Conservation (phyloP, 2,329 filamentous ascomycete species). For the Verticillium klebahnii region DNA sequence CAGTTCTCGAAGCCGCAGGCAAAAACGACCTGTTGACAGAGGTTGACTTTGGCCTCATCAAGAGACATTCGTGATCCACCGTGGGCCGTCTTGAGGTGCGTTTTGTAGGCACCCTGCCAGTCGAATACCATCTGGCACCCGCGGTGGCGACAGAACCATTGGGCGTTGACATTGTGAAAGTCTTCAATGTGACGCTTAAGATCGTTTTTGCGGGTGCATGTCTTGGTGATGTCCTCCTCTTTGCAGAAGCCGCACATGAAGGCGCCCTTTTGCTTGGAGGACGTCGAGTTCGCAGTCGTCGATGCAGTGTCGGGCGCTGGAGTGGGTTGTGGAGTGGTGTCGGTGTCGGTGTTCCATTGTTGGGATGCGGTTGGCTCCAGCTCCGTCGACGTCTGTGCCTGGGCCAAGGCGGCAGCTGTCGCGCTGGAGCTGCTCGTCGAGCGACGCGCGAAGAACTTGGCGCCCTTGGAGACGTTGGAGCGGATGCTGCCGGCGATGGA, state of each 20-base stretch:
- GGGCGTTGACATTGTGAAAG: slow-evolving; percentile 41
- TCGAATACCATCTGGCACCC: slow-evolving; percentile 41
- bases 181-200: slow-evolving; percentile 44
- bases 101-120: slow-evolving; percentile 43
- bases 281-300: slow-evolving; percentile 12
- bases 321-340: neutral
- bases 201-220: slow-evolving; percentile 42
- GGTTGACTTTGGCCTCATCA: slow-evolving; percentile 35
- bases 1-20: slow-evolving; percentile 44
- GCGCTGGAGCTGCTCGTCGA: slow-evolving; percentile 11
- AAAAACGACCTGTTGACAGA: slow-evolving; percentile 43
- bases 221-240: slow-evolving; percentile 35
- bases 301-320: slow-evolving; percentile 16
- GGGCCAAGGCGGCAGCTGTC: slow-evolving; percentile 8
- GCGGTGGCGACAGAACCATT: slow-evolving; percentile 39
- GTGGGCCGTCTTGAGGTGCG: slow-evolving; percentile 39
- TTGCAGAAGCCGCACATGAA: slow-evolving; percentile 36
- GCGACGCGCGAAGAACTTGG: slow-evolving; percentile 26
- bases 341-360: neutral
- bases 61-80: slow-evolving; percentile 35
- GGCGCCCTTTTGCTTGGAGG: slow-evolving; percentile 31
- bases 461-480: slow-evolving; percentile 32
- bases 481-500: slow-evolving; percentile 34
- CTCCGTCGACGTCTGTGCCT: slow-evolving; percentile 1
- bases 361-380: neutral